Conservation (phyloP, 768 basidiomycete species). For the Arthromyces matolae region DNA sequence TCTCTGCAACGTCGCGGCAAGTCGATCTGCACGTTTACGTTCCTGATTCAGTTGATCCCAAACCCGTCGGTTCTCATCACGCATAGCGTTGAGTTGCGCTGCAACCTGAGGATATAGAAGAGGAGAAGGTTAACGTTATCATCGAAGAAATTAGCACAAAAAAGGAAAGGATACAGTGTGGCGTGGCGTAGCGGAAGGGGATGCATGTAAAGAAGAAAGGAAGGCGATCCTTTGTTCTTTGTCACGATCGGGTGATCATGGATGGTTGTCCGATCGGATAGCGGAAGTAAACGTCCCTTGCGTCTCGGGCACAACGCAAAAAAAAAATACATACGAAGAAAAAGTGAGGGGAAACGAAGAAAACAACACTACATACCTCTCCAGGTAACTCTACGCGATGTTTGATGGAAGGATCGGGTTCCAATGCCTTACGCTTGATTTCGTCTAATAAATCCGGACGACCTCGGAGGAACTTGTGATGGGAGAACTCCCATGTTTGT, state of each 20-base stretch:
- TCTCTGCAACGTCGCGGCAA: constrained; percentile 53
- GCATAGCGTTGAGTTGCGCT: constrained; percentile 63
- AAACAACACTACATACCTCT: constrained; percentile 57
- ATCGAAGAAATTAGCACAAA: constrained; percentile 2
- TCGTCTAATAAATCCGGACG: constrained; percentile 79
- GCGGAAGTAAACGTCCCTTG: no score
- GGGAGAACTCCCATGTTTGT: constrained; percentile 88
- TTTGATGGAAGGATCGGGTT: constrained; percentile 69
- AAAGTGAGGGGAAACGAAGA: constrained; percentile 2
- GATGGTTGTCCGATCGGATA: no score
- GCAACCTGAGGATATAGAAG: constrained; percentile 37
- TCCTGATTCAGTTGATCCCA: constrained; percentile 55
- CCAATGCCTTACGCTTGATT: constrained; percentile 82
- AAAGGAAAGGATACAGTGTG: constrained; percentile 5
- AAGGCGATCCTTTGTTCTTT: no score
- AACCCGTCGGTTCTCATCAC: constrained; percentile 67
- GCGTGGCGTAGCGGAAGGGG: no score
- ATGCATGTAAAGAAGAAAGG: no score
- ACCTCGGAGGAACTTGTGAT: constrained; percentile 80
- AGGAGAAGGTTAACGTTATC: constrained; percentile 3
- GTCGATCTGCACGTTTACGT: constrained; percentile 56
- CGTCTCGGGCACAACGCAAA: no score
- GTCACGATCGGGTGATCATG: no score
- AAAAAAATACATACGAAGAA: no score
- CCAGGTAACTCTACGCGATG: constrained; percentile 79